Base-by-base conservation (phyloP, 768 basidiomycete genomes). In the Russula sp. region DNA sequence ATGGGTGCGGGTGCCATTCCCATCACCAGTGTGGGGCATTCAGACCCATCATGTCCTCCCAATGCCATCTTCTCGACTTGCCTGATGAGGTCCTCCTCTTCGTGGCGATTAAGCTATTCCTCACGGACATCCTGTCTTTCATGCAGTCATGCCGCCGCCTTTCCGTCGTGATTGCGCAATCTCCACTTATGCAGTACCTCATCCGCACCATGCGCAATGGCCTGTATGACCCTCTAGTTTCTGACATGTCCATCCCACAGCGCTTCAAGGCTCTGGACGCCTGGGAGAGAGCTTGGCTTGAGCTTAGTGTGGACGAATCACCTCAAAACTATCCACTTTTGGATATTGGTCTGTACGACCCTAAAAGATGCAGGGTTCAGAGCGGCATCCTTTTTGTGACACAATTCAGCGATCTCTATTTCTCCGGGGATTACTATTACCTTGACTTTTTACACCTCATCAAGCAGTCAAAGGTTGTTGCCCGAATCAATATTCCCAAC, bases 161-260 rank as follows among this genome's bases (percentile, higher is more conserved):
- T 22, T 58, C 25, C 20, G 13, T 16, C 2, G 18, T 62, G 43
- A 46, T 62, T 42, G 14, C 20, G 10, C 25, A 58, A 35, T 62
- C 61, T 8, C 25, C 56, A n/a, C 55, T 62, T 50, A 51, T 62
- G 29, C 61, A 62, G 38, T 62, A 61, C 25, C 60, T 61, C 16
- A 61, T 61, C 18, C 60, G 48, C 9, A 46, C 50, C 49, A 57
- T 61, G 60, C 49, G 48, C 16, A 49, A 57, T 29, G 60, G 60
- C n/a, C 13, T 61, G 7, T 22, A 57, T 2, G 60, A 61, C 13
- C 60, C 60, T 32, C 43, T 61, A 11, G 7, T 39, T 35, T 46
- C 48, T 3, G 56, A 52, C 8, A 61, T 46, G 13, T 38, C 60
- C 43, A 57, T 61, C 25, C 60, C 60, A 0, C 47, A 61, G n/a